Evolutionary conservation across 2,329 filamentous ascomycete species (phyloP).

Genomic region (Penicillium nordicum): DNA sequence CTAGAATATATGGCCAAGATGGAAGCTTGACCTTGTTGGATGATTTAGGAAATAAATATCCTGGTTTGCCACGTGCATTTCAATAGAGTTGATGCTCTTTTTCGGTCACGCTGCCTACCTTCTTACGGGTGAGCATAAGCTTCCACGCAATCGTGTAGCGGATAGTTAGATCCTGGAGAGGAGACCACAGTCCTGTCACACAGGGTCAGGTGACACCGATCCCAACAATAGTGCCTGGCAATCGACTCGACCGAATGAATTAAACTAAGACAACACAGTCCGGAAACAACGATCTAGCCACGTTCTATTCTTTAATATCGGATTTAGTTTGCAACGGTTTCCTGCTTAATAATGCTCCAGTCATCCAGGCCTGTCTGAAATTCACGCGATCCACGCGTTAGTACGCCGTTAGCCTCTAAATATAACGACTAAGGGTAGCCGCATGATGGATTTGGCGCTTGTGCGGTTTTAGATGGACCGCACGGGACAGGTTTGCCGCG

Average conservation of each 20-base stretch:
- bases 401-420: conserved; percentile 4
- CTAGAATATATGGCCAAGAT: no score
- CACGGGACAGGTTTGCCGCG: conserved; percentile 16
- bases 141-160: no score
- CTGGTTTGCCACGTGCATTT: no score
- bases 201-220: no score
- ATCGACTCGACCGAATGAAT: conserved; percentile 4
- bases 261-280: conserved; percentile 9
- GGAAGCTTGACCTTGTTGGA: no score
- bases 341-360: conserved; percentile 18
- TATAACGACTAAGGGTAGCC: conserved; percentile 16
- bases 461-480: conserved; percentile 14
- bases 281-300: conserved; percentile 19
- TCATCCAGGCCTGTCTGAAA: conserved; percentile 20
- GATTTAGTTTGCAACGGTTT: conserved; percentile 19
- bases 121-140: no score
- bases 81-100: no score
- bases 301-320: conserved; percentile 24
- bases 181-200: no score
- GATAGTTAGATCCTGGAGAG: no score
- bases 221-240: background rate
- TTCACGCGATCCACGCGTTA: conserved; percentile 12
- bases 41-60: no score
- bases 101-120: no score
- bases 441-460: conserved; percentile 19